Evolutionary conservation across 805 yeast genomes (phyloP), one percentile per base, ranked within the genome.

Genomic region (Cyberlindnera saturnus): DNA sequence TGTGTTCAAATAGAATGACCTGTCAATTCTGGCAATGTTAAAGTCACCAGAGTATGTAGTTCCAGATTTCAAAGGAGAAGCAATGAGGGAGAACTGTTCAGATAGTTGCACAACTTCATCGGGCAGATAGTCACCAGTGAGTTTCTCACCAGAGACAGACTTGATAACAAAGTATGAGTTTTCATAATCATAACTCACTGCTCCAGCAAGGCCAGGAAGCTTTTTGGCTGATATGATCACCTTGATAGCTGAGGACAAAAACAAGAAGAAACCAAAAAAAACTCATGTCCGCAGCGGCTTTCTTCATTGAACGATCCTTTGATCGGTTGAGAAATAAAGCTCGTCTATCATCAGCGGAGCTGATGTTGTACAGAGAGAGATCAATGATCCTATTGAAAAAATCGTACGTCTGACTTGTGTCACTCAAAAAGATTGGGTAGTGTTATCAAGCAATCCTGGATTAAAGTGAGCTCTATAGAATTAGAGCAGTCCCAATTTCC

Each of bases 401-500:
- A 23, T 23, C 11, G 28, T 23, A 23, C 2, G 9, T 23, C 28
- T 23, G 11, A 8, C 11, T 23, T 8, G 9, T 23, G 28, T 23
- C 28, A 23, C 3, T 23, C 28, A 23, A 23, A 23, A 23, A 9
- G 28, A 23, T 9, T 9, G 28, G 10, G 28, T 23, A 8, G 28
- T 23, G 28, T 23, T 23, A 23, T 23, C 28, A 23, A 23, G 11
- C 28, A 23, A 23, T 6, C 9, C 28, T 23, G 28, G 28, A 23
- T 23, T 23, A 11, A 23, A 23, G 28, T 39, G 40, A 63, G 40
- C 34, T 39, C 41, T 1, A 47, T 55, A 4, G 59, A 56, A 19
- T 47, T 45, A 3, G 47, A 14, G 39, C 68, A 63, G 18, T 58
- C 51, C 51, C 57, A 47, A 11, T 57, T 49, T 1, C 60, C 62